Evolutionary conservation across 2,329 filamentous ascomycete species (phyloP).

Genomic region (Trichoderma koningii): DNA sequence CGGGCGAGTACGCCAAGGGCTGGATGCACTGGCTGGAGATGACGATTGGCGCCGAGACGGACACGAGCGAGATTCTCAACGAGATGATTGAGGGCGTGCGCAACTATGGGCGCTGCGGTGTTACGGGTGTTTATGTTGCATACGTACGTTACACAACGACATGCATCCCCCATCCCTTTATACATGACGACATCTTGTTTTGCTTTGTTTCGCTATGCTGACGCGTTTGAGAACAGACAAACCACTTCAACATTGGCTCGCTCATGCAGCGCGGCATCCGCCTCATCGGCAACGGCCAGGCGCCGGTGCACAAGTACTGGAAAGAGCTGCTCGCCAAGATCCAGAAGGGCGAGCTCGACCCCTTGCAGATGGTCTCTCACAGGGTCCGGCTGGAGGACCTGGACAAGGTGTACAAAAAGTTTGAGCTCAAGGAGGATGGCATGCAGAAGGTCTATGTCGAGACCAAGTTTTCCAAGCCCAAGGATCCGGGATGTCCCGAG

Average conservation of each 20-base stretch:
- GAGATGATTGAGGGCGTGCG: slow-evolving; percentile 76
- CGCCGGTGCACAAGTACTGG: slow-evolving; percentile 84
- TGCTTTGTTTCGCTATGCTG: no score
- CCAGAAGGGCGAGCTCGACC: slow-evolving; percentile 68
- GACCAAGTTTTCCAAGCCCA: slow-evolving; percentile 58
- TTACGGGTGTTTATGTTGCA: slow-evolving; percentile 71
- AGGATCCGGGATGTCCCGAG: slow-evolving; percentile 46
- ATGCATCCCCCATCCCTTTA: no score
- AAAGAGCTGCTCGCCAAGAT: slow-evolving; percentile 71
- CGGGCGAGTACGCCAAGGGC: slow-evolving; percentile 63
- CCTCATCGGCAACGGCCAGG: slow-evolving; percentile 67
- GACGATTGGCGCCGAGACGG: slow-evolving; percentile 71
- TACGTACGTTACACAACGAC: slow-evolving; percentile 47
- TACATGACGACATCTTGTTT: no score
- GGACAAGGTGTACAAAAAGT: slow-evolving; percentile 65
- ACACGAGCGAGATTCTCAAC: slow-evolving; percentile 79
- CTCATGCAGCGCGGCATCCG: slow-evolving; percentile 86
- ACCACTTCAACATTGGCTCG: slow-evolving; percentile 53
- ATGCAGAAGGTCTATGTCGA: slow-evolving; percentile 81
- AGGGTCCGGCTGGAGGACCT: slow-evolving; percentile 74
- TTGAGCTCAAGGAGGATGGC: slow-evolving; percentile 61
- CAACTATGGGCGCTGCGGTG: slow-evolving; percentile 71
- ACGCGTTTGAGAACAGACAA: slow-evolving; percentile 31
- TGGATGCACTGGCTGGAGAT: slow-evolving; percentile 63
- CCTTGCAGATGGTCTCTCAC: slow-evolving; percentile 79